Base-by-base conservation (phyloP, 192 early-diverging fungal genomes). In the Hyaloraphidium curvatum region DNA sequence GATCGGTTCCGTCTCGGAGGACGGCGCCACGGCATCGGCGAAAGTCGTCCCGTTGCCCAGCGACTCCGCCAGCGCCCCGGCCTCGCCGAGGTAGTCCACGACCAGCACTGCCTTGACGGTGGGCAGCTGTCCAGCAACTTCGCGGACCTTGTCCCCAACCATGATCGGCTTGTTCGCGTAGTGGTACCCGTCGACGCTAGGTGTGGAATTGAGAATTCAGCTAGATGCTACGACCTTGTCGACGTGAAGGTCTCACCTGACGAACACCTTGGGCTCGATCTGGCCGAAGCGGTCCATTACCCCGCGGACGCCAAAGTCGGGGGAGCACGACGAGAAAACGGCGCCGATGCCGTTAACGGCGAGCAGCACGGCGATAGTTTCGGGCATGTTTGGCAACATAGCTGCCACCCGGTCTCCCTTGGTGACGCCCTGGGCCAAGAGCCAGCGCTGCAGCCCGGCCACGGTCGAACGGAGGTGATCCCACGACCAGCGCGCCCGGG, bases 171-270 rank as follows among this genome's bases (percentile, higher is more conserved):
- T n/a, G n/a, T n/a, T n/a, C n/a, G n/a, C n/a, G n/a, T n/a, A n/a
- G n/a, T n/a, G n/a, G n/a, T n/a, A n/a, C n/a, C n/a, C n/a, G n/a
- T n/a, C n/a, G n/a, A n/a, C n/a, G n/a, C n/a, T n/a, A n/a, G n/a
- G n/a, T n/a, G n/a, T n/a, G n/a, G n/a, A n/a, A n/a, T n/a, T n/a
- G n/a, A n/a, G n/a, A n/a, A n/a, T n/a, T n/a, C n/a, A n/a, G n/a
- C n/a, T n/a, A 82, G 50, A 57, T 93, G 86, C 53, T 86, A 74
- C 51, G 85, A 71, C n/a, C 67, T 58, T 52, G 83, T 86, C 53
- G 84, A 86, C 57, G 94, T 95, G 71, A 95, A 95, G 27, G 60
- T 93, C 83, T 41, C 87, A 77, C 14, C 91, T 88, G 51, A 97
- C 79, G 39, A 97, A 69, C 21, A 97, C 61, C 59, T 82, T 87